Base-by-base conservation (phyloP, 2,329 filamentous ascomycete genomes). In the Sphaerulina populicola region DNA sequence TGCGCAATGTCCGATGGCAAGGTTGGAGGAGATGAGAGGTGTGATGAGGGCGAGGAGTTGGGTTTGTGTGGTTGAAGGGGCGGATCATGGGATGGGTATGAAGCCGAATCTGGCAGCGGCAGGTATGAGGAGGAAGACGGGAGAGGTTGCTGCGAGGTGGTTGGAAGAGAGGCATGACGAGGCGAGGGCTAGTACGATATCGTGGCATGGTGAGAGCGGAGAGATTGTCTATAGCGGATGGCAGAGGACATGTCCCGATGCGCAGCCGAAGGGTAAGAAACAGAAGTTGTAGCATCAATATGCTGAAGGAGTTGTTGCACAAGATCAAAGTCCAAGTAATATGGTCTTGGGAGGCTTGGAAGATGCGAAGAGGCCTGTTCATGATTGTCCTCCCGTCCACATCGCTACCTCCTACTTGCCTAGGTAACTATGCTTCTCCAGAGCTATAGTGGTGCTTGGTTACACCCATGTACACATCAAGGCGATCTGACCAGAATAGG, bases 31-130 rank as follows among this genome's bases (percentile, higher is more conserved):
- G 0, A 63, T 71, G 7, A 62, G 66, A 5, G 36, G 42, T 21
- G 65, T 61, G 57, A 73, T 74, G 71, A 59, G 53, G n/a, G 69
- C 67, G 12, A 59, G 48, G 52, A 66, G 58, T 35, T 69, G 66
- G 62, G 46, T 72, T 1, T 57, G 69, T 5, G 59, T 66, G 10
- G 69, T 73, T 1, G 55, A 62, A 18, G 65, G 61, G 11, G 46
- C 46, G 51, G 54, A 56, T 53, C 54, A 57, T 52, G 50, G 55
- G 11, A 55, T 57, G 55, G 31, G 37, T 14, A 23, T 47, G 27
- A 53, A 38, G 47, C 44, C 27, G 27, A 51, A 52, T 47, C 36
- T 23, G 18, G 50, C 27, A 7, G n/a, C 29, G 7, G 42, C 42
- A 44, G 21, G 11, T 2, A 39, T 57, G 36, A 54, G 55, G 38